Base-by-base conservation (phyloP, 352 stramenopile species). In the Pythium vanterpoolii region DNA sequence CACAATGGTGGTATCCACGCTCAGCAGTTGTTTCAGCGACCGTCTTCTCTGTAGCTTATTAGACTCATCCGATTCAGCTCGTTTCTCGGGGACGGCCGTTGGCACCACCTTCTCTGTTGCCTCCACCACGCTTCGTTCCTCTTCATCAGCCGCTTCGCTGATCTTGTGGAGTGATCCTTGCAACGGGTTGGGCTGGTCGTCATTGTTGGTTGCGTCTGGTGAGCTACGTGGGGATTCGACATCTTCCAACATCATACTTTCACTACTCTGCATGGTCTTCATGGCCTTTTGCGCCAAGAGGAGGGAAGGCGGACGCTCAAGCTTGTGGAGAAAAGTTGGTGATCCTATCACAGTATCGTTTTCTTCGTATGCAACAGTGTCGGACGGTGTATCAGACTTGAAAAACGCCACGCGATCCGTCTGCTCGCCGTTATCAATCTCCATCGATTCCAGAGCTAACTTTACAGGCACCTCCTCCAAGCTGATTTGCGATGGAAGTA, bases 221-320 rank as follows among this genome's bases (percentile, higher is more conserved):
- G 69, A 70, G 13, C 13, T 64, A 1, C 47, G 56, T 4, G 28
- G 13, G 0, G 64, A 73, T 19, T 75, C 60, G 23, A 75, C 6
- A 31, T 78, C 60, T 46, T 73, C 71, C 3, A 78, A 43, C 23
- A 43, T 23, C 34, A 77, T 74, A 21, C 49, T 42, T 5, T 62
- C 49, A 23, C 28, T 30, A 4, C 16, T 26, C 5, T 21, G 40
- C 28, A 59, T 23, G 1, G 55, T 54, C 34, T 59, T 40, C 27
- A 61, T 48, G 1, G 42, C 57, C 49, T 62, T 63, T 16, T 71
- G 50, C 4, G 48, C 45, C 1, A 77, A 23, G 6, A 69, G 30
- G 4, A 75, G 36, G 2, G 67, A 73, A 2, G 64, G 55, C 6
- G 71, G 64, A 0, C 66, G 56, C 27, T 75, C 63, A 7, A 78